Evolutionary conservation across 805 yeast species (phyloP).

Genomic region (Wickerhamomyces chambardii): DNA sequence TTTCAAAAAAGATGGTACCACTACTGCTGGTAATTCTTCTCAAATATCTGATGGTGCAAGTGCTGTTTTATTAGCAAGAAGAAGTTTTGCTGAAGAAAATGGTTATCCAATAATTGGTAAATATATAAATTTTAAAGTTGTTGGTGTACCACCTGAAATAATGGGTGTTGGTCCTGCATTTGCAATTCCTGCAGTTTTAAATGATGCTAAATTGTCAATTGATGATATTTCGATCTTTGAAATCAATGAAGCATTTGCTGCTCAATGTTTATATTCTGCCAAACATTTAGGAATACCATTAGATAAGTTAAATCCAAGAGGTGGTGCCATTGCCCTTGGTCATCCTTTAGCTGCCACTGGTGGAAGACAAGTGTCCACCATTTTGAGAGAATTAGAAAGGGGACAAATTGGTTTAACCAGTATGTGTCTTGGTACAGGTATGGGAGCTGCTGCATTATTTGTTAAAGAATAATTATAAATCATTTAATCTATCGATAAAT

Average conservation of each 20-base stretch:
- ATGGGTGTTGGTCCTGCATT: conserved; percentile 98
- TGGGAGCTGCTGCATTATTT: conserved; percentile 93
- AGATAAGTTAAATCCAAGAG: conserved; percentile 70
- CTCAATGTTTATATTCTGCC: conserved; percentile 74
- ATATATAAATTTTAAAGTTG: conserved; percentile 68
- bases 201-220: conserved; percentile 46
- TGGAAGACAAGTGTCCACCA: conserved; percentile 87
- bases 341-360: conserved; percentile 87
- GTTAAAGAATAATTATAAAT: conserved; percentile 80
- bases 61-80: conserved; percentile 74
- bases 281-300: conserved; percentile 49
- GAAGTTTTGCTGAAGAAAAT: conserved; percentile 72
- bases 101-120: conserved; percentile 71
- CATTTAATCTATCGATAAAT: no score
- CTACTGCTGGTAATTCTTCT: conserved; percentile 96
- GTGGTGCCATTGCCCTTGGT: conserved; percentile 91
- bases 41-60: conserved; percentile 97
- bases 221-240: conserved; percentile 71
- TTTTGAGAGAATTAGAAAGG: conserved; percentile 66
- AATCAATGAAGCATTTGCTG: conserved; percentile 91
- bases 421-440: conserved; percentile 98
- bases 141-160: conserved; percentile 94
- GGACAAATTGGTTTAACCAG: conserved; percentile 88
- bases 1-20: conserved; percentile 68
- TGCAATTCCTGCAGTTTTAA: conserved; percentile 82